Conservation (phyloP, 2,329 filamentous ascomycete genomes). For the Huntiella bhutanensis region DNA sequence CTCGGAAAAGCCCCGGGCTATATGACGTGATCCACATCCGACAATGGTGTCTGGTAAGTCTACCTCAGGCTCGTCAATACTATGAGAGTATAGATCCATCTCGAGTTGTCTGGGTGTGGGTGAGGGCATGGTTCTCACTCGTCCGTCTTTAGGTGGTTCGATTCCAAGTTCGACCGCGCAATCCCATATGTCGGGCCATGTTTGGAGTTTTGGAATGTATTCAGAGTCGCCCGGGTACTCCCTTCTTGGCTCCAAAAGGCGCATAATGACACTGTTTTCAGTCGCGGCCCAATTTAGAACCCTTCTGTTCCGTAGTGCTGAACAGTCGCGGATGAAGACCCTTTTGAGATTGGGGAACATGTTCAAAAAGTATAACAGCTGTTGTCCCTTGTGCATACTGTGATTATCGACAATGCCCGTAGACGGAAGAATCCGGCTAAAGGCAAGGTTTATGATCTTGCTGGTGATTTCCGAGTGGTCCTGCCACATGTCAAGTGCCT, state of each 20-base stretch:
- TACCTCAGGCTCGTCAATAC: too few species aligned
- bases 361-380: constrained; percentile 4
- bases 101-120: background rate
- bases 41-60: too few species aligned
- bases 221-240: background rate
- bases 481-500: background rate
- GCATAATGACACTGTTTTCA: constrained; percentile 6
- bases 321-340: constrained; percentile 2
- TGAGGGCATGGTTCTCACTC: background rate
- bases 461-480: background rate
- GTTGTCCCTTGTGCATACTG: too few species aligned
- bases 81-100: background rate
- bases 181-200: background rate
- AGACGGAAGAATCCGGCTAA: background rate
- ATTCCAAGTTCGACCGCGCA: background rate
- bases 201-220: too few species aligned
- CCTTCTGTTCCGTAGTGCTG: background rate
- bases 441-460: constrained; percentile 7
- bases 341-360: constrained; percentile 6
- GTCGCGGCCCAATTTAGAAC: background rate
- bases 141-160: background rate
- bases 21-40: background rate
- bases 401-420: too few species aligned
- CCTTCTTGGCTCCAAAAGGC: background rate
- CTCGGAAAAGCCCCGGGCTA: background rate